phyloP scores from a whole-genome alignment of 2,329 filamentous ascomycete genomes.

The Claviceps sp. region DNA sequence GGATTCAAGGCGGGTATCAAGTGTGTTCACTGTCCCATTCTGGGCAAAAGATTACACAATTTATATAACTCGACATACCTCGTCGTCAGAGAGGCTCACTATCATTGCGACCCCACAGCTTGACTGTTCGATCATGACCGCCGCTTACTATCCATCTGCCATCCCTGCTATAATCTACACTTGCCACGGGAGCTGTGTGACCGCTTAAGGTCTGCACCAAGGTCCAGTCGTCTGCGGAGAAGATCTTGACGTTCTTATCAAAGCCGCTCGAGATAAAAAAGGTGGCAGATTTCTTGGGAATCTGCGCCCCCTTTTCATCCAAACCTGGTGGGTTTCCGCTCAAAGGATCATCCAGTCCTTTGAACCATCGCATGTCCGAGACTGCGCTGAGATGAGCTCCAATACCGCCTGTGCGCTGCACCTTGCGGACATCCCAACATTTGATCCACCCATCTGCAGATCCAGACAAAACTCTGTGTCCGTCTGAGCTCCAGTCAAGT shows the following conservation, averaged over 20 bases:
- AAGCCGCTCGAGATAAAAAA: slow-evolving; percentile 88
- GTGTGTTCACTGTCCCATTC: background rate
- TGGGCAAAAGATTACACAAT: background rate
- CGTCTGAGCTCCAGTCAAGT: slow-evolving; percentile 84
- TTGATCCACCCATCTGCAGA: slow-evolving; percentile 93
- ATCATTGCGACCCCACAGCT: slow-evolving; percentile 87
- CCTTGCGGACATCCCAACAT: slow-evolving; percentile 92
- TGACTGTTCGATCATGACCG: slow-evolving; percentile 88
- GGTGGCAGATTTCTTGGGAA: slow-evolving; percentile 76
- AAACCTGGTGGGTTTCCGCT: slow-evolving; percentile 45
- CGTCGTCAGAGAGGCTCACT: slow-evolving; percentile 34
- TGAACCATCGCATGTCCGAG: slow-evolving; percentile 88
- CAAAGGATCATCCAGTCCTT: slow-evolving; percentile 64
- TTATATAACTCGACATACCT: background rate
- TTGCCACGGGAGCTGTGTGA: slow-evolving; percentile 84
- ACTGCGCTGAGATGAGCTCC: slow-evolving; percentile 87
- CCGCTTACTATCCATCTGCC: slow-evolving; percentile 88
- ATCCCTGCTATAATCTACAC: slow-evolving; percentile 76
- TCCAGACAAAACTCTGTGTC: slow-evolving; percentile 82
- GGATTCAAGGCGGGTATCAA: background rate
- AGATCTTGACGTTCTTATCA: slow-evolving; percentile 89
- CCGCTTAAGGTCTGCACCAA: slow-evolving; percentile 77
- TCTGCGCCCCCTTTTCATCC: slow-evolving; percentile 50
- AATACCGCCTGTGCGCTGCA: slow-evolving; percentile 69
- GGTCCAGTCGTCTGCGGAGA: slow-evolving; percentile 93